Evolutionary conservation across 1,139 yeast genomes (phyloP).

Genomic region (Yamadazyma diospyri): DNA sequence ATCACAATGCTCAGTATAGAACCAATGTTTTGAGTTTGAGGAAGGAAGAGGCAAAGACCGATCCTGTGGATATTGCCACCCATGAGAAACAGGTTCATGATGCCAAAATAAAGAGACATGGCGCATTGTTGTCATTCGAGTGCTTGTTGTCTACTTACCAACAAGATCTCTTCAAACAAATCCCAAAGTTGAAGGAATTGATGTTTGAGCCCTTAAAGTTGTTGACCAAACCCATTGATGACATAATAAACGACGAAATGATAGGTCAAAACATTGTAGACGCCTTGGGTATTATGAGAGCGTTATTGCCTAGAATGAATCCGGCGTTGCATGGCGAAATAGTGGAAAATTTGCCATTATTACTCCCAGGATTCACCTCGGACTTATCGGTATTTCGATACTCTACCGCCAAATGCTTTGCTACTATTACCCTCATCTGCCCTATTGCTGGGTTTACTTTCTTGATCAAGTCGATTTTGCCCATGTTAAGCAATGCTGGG

Average conservation of each 20-base stretch:
- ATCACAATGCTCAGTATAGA: slow-evolving; percentile 55
- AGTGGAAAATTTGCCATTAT: slow-evolving; percentile 40
- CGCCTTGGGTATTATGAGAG: slow-evolving; percentile 77
- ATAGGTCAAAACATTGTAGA: slow-evolving; percentile 84
- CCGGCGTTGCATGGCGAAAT: slow-evolving; percentile 48
- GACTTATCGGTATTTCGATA: slow-evolving; percentile 78
- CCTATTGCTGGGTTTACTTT: slow-evolving; percentile 76
- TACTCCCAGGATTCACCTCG: slow-evolving; percentile 65
- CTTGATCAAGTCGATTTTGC: slow-evolving; percentile 73
- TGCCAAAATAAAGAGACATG: slow-evolving; percentile 78
- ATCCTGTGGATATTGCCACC: slow-evolving; percentile 61
- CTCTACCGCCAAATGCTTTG: slow-evolving; percentile 87
- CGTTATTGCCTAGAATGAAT: slow-evolving; percentile 65
- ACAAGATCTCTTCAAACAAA: slow-evolving; percentile 48
- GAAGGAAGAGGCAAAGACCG: slow-evolving; percentile 74
- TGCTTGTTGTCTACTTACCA: slow-evolving; percentile 50
- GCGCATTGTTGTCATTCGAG: slow-evolving; percentile 73
- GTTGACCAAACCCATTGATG: slow-evolving; percentile 25
- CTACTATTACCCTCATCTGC: slow-evolving; percentile 71
- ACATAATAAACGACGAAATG: slow-evolving; percentile 40
- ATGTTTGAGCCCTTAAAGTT: slow-evolving; percentile 63
- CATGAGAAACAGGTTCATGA: slow-evolving; percentile 65
- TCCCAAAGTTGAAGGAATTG: slow-evolving; percentile 66
- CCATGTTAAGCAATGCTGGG: slow-evolving; percentile 80
- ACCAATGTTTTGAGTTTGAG: slow-evolving; percentile 68